Evolutionary conservation across 1,284 basidiomycete genomes (phyloP), one percentile per base, ranked within the genome.

Genomic region (Rhodotorula mucilaginosa): DNA sequence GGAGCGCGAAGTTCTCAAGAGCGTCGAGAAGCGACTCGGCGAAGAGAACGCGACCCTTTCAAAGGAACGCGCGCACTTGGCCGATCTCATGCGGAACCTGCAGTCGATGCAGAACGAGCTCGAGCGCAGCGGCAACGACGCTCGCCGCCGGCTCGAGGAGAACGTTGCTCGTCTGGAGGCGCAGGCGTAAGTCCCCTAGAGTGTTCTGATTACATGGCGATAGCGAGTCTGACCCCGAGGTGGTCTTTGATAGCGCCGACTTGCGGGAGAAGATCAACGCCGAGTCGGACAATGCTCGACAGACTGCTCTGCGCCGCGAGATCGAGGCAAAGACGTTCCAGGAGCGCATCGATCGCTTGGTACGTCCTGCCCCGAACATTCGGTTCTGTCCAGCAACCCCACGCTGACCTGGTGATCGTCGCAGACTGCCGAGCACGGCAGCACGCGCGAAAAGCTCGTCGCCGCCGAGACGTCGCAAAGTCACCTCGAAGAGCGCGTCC

Each of bases 1-100:
- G 0, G 95, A 97, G 85, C 93, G 92, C 84, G 90, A 89, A 78
- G 90, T 94, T 57, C 93, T 90, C 90, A 90, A 91, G 91, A 87
- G 87, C 73, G 85, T 90, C 21, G 90, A 95, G 85, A 79, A 78
- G 54, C 88, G 93, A 21, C 84, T 97, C 26, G 85, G 90, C 12
- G 89, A 93, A 63, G 94, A 97, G 82, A 93, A 96, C 81, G 88
- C 87, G 78, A 85, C 84, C 2, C 84, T 97, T 2, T 84, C 89
- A 10, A 84, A 88, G 75, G 94, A 97, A 80, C 88, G 92, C 15
- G 88, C 90, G 7, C 89, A 90, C 72, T 84, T 97, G 15, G 88
- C 91, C 26, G 91, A 93, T 79, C 84, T 97, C 26, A 91, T 97
- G 85, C 84, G 86, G 34, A 95, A 91, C 78, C 88, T 95, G 44